Conservation (phyloP, 2,329 filamentous ascomycete species). For the Neonectria punicea region DNA sequence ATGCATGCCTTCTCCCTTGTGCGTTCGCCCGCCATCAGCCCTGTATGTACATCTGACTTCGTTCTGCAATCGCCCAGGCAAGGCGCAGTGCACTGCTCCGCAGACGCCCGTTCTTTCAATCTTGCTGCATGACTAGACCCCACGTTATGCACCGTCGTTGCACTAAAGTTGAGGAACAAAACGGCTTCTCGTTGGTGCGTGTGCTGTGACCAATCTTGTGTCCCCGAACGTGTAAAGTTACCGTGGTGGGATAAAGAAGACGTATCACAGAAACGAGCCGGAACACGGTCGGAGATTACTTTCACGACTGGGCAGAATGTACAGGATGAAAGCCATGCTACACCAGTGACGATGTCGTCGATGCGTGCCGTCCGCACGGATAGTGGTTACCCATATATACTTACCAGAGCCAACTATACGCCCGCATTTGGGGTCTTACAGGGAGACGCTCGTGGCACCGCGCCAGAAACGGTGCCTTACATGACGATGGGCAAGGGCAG, state of each 20-base stretch:
- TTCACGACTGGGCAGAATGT: neutral
- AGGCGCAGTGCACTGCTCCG: slow-evolving; percentile 2
- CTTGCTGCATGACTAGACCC: slow-evolving; percentile 18
- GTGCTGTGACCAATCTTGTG: neutral
- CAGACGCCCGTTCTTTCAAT: slow-evolving; percentile 11
- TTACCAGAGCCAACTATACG: neutral
- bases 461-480: slow-evolving; percentile 36
- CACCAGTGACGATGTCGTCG: neutral
- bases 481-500: slow-evolving; percentile 22
- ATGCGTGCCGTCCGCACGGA: neutral
- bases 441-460: slow-evolving; percentile 5
- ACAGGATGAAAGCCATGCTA: neutral
- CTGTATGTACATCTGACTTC: neutral
- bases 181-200: neutral
- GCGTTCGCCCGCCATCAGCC: neutral
- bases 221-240: slow-evolving; percentile 1
- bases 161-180: slow-evolving; percentile 9
- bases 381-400: neutral
- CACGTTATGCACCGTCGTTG: slow-evolving; percentile 14
- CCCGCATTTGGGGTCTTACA: slow-evolving; percentile 8
- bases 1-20: neutral
- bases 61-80: neutral
- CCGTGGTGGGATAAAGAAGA: neutral
- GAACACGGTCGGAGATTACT: slow-evolving; percentile 2
- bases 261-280: slow-evolving; percentile 7